Evolutionary conservation across 306 rosid genomes (phyloP), one percentile per base, ranked within the genome.

Genomic region (Bauhinia variegata): DNA sequence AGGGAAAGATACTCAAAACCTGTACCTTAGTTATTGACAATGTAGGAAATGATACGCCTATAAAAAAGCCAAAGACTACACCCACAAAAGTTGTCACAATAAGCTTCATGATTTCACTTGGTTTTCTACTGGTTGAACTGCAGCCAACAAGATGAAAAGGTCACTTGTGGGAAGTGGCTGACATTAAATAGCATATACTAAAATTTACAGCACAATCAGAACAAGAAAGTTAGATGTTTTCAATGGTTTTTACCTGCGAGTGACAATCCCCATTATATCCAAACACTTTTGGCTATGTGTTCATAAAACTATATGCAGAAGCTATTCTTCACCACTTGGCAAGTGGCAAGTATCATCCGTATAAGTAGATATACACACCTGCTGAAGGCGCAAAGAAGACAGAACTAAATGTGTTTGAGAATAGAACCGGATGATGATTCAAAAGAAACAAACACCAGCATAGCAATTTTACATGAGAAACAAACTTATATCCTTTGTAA

Each of bases 41-140:
- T 6, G 85, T 36, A 2, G 97, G 97, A 72, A 88, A 95, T 56
- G 99, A 95, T 39, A 82, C 82, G 58, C 97, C 99, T 52, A 95
- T 82, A 60, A 86, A 86, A 83, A 90, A 90, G 71, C 99, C 97
- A 60, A 95, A 78, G 83, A 85, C 77, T 48, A 88, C 83, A 73
- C 97, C 99, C 52, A 85, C 38, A 77, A 88, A 90, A 60, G 99
- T 88, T 71, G 89, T 85, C 43, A 95, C 76, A 37, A 87, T 78
- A 52, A 95, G 82, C 86, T 91, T 85, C 96, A 90, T 90, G 23
- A 72, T 85, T 61, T 88, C 99, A 43, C 79, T 88, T 53, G 99
- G 95, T 79, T 91, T 95, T 79, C 88, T 86, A 78, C 60, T 71
- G 67, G 63, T 72, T 38, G 79, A 37, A 79, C 97, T 86, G 99